Evolutionary conservation across 495 filamentous ascomycete species (phyloP), one percentile per base, ranked within the genome.

Genomic region (Aeminium ludgeri): DNA sequence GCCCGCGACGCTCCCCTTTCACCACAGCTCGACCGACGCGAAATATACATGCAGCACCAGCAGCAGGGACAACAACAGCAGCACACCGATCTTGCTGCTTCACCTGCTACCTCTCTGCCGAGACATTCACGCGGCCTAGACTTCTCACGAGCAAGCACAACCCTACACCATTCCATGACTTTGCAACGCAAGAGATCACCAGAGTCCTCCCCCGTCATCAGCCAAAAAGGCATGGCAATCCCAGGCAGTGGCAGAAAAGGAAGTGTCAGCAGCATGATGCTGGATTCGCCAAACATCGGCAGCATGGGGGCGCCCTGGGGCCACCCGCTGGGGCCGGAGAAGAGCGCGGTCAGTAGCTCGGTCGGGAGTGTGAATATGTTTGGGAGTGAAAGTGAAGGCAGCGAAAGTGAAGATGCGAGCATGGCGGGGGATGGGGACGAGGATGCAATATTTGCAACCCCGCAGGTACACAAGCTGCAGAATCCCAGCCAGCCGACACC

Each of bases 101-200:
- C 84, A 3, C 76, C 79, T 12, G 67, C 73, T n/a, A 89, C 82
- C 12, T 77, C 86, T 13, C 70, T 95, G 11, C 86, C 86, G 34
- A 70, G 86, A 37, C 76, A 85, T 36, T 91, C 84, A 5, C 73
- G 86, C 18, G 86, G 86, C 20, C 61, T 92, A 36, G 86, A 95
- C 55, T 93, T 89, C 59, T 82, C 86, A n/a, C 71, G 86, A 48
- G 85, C 84, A 33, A 87, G 86, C 43, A 96, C 89, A 3, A 92
- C 85, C 49, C 69, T 97, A 10, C 89, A 97, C 62, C 91, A 96
- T 59, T 95, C 89, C 17, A 96, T 80, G 2, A 68, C 95, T 6
- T 86, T 86, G 32, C 78, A 81, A 40, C 78, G 27, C 13, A 3
- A 86, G 50, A 78, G 82, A 0, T 89, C 82, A n/a, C 89, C 91